A percentile compares a stretch with the other conserved stretches of the same genome.
These are phyloP conservation scores for Sugiyamaella xylanicola DNA, from an alignment of 1,139 yeast genomes.

Conservation along the genomic window DNA sequence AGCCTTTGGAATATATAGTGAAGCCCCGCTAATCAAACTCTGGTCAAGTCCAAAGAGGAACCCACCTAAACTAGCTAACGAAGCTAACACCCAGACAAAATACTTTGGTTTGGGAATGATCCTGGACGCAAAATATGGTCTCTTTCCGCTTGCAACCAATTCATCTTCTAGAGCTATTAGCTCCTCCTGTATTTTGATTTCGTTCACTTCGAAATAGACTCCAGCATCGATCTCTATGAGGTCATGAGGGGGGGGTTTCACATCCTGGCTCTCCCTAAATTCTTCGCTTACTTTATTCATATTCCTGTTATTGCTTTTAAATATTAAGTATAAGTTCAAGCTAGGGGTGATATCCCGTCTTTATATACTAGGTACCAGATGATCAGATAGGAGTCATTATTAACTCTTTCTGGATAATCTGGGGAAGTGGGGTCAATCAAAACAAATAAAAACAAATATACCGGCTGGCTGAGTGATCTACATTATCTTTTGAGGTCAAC, in stretches of 20 bases:
- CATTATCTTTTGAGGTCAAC: no score
- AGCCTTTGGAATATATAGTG: conserved; percentile 61
- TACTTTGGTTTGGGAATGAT: conserved; percentile 17
- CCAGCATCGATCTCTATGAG: conserved; percentile 24
- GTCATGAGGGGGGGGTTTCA: not conserved
- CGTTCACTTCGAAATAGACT: conserved; percentile 21
- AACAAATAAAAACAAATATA: no score
- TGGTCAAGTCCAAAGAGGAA: conserved; percentile 84
- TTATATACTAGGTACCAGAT: not conserved
- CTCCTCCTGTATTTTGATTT: conserved; percentile 18
- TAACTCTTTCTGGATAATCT: not conserved
- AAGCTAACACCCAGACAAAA: conserved; percentile 23
- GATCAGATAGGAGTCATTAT: not conserved
- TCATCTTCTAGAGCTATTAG: conserved; percentile 20
- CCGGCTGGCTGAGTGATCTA: no score
- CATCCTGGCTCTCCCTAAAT: not conserved
- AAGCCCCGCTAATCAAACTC: conserved; percentile 70
- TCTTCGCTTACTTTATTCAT: not conserved
- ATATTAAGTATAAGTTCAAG: no score
- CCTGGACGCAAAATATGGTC: conserved; percentile 20
- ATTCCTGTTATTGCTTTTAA: no score
- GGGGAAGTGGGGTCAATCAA: not conserved
- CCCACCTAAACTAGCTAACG: conserved; percentile 72
- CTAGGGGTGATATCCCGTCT: not conserved
- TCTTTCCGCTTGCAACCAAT: conserved; percentile 15